A percentile compares a stretch with the other conserved stretches of the same genome.
Evolutionary conservation across 2,329 filamentous ascomycete species (phyloP).

Genomic region (Aschersonia sp.): DNA sequence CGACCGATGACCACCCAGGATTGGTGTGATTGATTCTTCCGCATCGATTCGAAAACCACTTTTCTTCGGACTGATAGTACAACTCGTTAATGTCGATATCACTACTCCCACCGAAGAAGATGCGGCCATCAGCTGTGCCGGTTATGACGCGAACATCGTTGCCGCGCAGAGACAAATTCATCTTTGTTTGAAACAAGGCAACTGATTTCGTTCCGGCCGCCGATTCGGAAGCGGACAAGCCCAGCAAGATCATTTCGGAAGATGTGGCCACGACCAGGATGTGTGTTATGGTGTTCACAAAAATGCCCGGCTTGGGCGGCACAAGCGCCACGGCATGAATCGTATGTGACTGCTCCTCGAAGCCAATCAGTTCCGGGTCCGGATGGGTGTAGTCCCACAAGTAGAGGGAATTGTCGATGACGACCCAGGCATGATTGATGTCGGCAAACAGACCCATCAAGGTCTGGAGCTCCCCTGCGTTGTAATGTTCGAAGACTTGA

Average conservation of each 20-base stretch:
- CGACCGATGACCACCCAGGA: conserved; percentile 52
- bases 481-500: conserved; percentile 83
- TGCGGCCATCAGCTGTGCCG: conserved; percentile 71
- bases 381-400: conserved; percentile 94
- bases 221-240: conserved; percentile 54
- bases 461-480: conserved; percentile 75
- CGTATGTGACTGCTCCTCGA: conserved; percentile 74
- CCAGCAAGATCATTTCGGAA: conserved; percentile 74
- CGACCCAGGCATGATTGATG: conserved; percentile 88
- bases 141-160: conserved; percentile 66
- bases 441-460: conserved; percentile 91
- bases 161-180: conserved; percentile 65
- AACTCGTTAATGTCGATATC: conserved; percentile 89
- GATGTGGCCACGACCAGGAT: conserved; percentile 81
- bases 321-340: conserved; percentile 88
- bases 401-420: conserved; percentile 91
- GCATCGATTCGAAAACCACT: conserved; percentile 85
- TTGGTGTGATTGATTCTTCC: conserved; percentile 81
- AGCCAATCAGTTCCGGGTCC: conserved; percentile 84
- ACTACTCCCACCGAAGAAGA: conserved; percentile 74
- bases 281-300: conserved; percentile 73
- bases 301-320: conserved; percentile 73
- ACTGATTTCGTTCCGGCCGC: conserved; percentile 59
- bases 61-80: conserved; percentile 92
- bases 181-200: conserved; percentile 75